phyloP scores from a whole-genome alignment of 2,329 filamentous ascomycete species.

The Clonostachys sp. region DNA sequence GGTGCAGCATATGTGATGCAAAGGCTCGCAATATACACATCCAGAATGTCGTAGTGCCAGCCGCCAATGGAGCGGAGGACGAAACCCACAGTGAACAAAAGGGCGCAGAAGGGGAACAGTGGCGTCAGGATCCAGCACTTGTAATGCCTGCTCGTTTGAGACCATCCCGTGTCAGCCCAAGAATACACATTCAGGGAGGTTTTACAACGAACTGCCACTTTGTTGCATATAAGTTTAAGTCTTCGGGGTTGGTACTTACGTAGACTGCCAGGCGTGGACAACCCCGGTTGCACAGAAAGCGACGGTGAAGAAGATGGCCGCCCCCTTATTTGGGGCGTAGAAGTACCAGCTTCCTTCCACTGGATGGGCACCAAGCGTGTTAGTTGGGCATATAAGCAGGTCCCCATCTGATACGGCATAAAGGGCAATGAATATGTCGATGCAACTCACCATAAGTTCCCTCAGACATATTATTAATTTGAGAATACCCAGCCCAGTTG shows the following conservation, averaged over 20 bases:
- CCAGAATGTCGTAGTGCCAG: slow-evolving; percentile 19
- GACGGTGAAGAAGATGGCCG: slow-evolving; percentile 39
- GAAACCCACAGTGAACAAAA: slow-evolving; percentile 53
- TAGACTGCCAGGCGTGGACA: slow-evolving; percentile 34
- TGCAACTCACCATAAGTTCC: slow-evolving; percentile 19
- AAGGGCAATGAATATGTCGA: not conserved
- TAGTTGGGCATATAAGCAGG: too few relatives aligned
- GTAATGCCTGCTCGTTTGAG: slow-evolving; percentile 34
- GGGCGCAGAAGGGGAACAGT: slow-evolving; percentile 47
- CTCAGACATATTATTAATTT: slow-evolving; percentile 14
- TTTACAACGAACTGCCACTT: too few relatives aligned
- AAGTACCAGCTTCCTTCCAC: slow-evolving; percentile 38
- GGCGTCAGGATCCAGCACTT: slow-evolving; percentile 51
- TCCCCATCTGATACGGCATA: not conserved
- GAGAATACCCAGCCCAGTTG: too few relatives aligned
- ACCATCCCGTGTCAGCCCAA: not conserved
- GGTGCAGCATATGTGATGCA: slow-evolving; percentile 27
- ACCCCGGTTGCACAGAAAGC: slow-evolving; percentile 29
- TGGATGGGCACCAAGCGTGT: slow-evolving; percentile 6
- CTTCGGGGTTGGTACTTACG: slow-evolving; percentile 32
- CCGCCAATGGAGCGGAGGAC: slow-evolving; percentile 29
- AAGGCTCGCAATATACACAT: slow-evolving; percentile 23
- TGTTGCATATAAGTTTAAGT: not conserved
- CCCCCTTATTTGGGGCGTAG: slow-evolving; percentile 41
- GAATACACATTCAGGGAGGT: not conserved